Evolutionary conservation across 192 early-diverging fungal genomes (phyloP), one percentile per base, ranked within the genome.

Genomic region (Coemansia sp.): DNA sequence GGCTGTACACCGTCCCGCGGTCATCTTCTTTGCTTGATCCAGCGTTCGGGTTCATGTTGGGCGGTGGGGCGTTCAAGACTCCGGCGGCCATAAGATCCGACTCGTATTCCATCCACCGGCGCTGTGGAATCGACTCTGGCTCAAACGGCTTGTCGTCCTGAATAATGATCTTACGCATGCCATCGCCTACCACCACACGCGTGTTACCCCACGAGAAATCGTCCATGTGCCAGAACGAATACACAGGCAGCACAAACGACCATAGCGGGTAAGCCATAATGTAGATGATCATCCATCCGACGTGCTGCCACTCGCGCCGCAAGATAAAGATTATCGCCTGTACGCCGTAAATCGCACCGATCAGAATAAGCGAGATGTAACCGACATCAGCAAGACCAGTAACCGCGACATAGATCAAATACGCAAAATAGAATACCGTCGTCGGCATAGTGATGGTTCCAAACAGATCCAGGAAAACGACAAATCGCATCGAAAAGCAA

Each of bases 251-350:
- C 63, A 92, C 88, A 59, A 94, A 92, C 7, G 89, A 90, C 71
- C 93, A 98, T n/a, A 97, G 74, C 11, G 96, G 95, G 48, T 93
- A 91, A 2, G 91, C 91, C 1, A 95, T 60, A n/a, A 98, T 75
- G 74, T 98, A 98, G 46, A 92, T 89, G 22, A 89, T 61, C 90
- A 92, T 92, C 90, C 90, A 90, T 7, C 90, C 90, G 40, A 91
- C 79, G 57, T 91, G 88, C 59, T 90, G 88, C 88, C 96, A 44
- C 40, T 44, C 40, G 40, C 40, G 40, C 3, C 40, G 40, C 40
- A 44, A 2, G 40, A 44, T 44, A n/a, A 44, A 44, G 40, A 44
- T 44, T 2, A 44, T 2, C 40, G 40, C 40, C 40, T 44, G 40
- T 44, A 44, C 40, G 0, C 40, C 40, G 14, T 44, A 44, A 5